These are phyloP conservation scores for Kitagawia praeruptora DNA, from an alignment of 129 eudicot genomes.

Conservation along the genomic window DNA sequence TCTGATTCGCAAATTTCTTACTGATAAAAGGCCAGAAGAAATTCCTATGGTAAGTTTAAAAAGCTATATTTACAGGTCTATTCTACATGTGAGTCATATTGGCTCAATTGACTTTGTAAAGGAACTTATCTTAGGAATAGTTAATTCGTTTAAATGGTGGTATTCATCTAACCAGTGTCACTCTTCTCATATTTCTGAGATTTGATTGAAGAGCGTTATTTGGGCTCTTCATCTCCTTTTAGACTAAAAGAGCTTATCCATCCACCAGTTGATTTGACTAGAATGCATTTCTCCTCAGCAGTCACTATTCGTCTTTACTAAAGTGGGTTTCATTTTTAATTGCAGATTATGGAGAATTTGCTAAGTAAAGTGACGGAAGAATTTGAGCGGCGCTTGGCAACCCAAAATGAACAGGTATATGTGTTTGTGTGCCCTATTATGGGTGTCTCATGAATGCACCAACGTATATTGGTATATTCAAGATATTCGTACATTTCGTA, in stretches of 20 bases:
- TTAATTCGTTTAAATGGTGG: not conserved
- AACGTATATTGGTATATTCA: not conserved
- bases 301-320: not conserved
- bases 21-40: conserved; percentile 61
- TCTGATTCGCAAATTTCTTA: conserved; percentile 54
- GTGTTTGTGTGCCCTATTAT: too few relatives aligned
- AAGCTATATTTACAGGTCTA: not conserved
- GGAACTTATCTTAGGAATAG: not conserved
- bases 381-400: conserved; percentile 43
- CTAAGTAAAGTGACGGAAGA: conserved; percentile 59
- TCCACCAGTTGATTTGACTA: not conserved
- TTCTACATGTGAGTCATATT: not conserved
- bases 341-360: conserved; percentile 58
- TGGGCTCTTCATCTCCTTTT: not conserved
- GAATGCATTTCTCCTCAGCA: not conserved
- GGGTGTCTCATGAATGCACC: not conserved
- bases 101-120: not conserved
- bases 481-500: not conserved
- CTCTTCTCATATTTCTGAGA: not conserved
- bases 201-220: not conserved
- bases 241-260: not conserved
- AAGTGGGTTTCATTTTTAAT: not conserved
- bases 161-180: not conserved
- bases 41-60: conserved; percentile 59
- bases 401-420: conserved; percentile 43